These are phyloP conservation scores for Venustampulla echinocandica DNA, from an alignment of 495 filamentous ascomycete species.

Conservation along the genomic window DNA sequence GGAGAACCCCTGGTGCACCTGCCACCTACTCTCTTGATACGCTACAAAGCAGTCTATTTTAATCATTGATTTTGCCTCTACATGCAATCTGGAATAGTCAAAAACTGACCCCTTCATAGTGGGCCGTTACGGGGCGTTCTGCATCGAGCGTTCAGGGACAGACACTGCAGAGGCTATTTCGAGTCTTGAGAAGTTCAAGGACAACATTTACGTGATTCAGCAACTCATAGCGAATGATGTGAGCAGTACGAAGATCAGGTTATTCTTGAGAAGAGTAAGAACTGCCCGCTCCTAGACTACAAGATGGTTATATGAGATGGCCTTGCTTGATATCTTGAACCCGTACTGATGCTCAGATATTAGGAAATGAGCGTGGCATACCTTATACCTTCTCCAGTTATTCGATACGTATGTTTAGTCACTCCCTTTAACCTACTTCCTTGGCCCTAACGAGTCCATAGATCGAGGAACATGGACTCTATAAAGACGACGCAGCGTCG, in stretches of 20 bases:
- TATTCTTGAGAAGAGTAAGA: constrained; percentile 75
- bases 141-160: constrained; percentile 83
- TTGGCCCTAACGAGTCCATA: constrained; percentile 64
- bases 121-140: constrained; percentile 78
- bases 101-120: too few relatives aligned
- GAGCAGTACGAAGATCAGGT: constrained; percentile 77
- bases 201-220: constrained; percentile 79
- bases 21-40: too few relatives aligned
- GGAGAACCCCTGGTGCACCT: too few relatives aligned
- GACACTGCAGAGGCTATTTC: constrained; percentile 78
- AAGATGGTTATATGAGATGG: too few relatives aligned
- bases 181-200: constrained; percentile 54
- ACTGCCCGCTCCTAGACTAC: constrained; percentile 42
- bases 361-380: not conserved
- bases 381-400: not conserved
- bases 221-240: constrained; percentile 89
- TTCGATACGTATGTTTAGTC: not conserved
- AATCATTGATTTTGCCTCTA: too few relatives aligned
- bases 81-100: too few relatives aligned
- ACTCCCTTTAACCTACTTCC: constrained; percentile 40
- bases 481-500: constrained; percentile 48
- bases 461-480: constrained; percentile 66
- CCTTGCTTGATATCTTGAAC: not conserved
- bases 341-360: not conserved
- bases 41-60: too few relatives aligned